Evolutionary conservation across 2,329 filamentous ascomycete genomes (phyloP).

Genomic region (Trichoderma gracile): DNA sequence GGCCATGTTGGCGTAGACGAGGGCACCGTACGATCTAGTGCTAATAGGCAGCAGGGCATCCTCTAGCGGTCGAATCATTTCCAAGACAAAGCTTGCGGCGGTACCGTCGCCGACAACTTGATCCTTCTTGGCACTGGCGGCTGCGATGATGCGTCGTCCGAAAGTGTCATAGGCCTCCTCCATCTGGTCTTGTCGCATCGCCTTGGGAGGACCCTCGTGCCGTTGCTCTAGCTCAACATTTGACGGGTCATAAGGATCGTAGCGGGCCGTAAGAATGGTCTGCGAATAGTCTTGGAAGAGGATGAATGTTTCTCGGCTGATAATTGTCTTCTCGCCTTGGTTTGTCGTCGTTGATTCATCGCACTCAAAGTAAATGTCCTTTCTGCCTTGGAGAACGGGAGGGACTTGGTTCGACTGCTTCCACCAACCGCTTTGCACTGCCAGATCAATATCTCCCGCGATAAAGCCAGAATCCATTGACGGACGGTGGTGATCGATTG

Average conservation of each 20-base stretch:
- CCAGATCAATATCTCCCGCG: constrained; percentile 82
- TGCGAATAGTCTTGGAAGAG: constrained; percentile 96
- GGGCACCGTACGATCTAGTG: constrained; percentile 83
- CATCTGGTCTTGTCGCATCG: constrained; percentile 87
- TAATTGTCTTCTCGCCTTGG: constrained; percentile 66
- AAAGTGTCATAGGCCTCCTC: constrained; percentile 82
- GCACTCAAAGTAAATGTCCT: constrained; percentile 79
- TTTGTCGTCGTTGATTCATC: constrained; percentile 73
- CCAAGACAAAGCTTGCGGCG: constrained; percentile 72
- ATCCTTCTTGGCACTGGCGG: constrained; percentile 71
- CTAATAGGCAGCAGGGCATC: constrained; percentile 81
- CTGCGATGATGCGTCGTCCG: constrained; percentile 73
- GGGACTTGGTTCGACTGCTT: constrained; percentile 75
- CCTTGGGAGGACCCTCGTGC: constrained; percentile 79
- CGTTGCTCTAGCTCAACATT: constrained; percentile 79
- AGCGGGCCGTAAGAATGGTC: constrained; percentile 79
- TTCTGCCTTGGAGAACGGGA: constrained; percentile 76
- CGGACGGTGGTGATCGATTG: constrained; percentile 74
- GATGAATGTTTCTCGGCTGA: constrained; percentile 82
- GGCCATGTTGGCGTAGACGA: constrained; percentile 92
- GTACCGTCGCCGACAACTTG: constrained; percentile 81
- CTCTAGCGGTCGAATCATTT: constrained; percentile 72
- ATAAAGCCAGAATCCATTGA: constrained; percentile 80
- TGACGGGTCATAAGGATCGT: constrained; percentile 70
- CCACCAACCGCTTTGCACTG: constrained; percentile 80